Evolutionary conservation across 1,284 basidiomycete species (phyloP).

Genomic region (Gymnopus androsaceus): DNA sequence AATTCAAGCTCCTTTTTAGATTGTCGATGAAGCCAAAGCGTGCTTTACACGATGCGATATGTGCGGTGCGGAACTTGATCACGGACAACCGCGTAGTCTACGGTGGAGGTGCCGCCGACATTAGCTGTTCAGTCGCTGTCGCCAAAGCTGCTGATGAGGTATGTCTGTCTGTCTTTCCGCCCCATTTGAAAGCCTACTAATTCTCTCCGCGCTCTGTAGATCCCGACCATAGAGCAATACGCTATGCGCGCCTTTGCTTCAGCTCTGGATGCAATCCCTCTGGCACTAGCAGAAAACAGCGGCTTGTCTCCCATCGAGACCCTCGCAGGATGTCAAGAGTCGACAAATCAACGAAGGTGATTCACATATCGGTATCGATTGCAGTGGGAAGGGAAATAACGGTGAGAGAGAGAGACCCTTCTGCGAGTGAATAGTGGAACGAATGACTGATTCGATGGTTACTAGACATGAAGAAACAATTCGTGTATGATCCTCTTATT

Average conservation of each 20-base stretch:
- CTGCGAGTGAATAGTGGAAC: neutral
- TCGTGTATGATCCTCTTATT: constrained; percentile 96
- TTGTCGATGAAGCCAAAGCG: constrained; percentile 99
- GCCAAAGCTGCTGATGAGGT: constrained; percentile 93
- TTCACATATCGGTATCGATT: constrained; percentile 91
- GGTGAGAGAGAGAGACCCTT: constrained; percentile 50
- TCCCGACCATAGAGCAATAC: constrained; percentile 97
- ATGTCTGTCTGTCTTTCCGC: constrained; percentile 17
- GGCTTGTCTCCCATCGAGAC: constrained; percentile 97
- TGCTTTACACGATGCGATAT: constrained; percentile 96
- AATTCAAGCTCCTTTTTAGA: constrained; percentile 49
- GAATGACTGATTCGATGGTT: neutral
- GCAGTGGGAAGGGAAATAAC: constrained; percentile 82
- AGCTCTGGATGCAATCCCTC: constrained; percentile 90
- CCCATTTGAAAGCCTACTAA: neutral
- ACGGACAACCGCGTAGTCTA: constrained; percentile 97
- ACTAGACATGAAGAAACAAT: constrained; percentile 95
- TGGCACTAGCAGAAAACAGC: constrained; percentile 97
- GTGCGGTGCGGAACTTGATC: constrained; percentile 94
- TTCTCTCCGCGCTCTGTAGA: constrained; percentile 45
- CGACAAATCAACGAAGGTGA: constrained; percentile 89
- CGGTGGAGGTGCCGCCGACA: constrained; percentile 97
- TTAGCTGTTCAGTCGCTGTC: constrained; percentile 92
- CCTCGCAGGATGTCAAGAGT: constrained; percentile 91
- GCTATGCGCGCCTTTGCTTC: constrained; percentile 98